Evolutionary conservation across 2,329 filamentous ascomycete genomes (phyloP), one percentile per base, ranked within the genome.

Genomic region (Aspergillus jensenii): DNA sequence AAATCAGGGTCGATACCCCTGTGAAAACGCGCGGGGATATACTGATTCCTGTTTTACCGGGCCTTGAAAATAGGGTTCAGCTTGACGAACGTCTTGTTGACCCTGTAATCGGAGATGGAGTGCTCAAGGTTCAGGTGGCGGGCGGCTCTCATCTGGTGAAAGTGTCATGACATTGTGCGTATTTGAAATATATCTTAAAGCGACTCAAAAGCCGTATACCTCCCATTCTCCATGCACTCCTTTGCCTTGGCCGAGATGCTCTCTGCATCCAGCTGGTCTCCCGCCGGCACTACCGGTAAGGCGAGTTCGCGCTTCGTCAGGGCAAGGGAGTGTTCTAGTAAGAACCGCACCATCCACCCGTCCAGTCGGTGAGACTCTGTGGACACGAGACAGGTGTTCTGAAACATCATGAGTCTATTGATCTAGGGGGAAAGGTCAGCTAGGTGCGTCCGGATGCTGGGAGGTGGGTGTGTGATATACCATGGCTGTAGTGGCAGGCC

Each of bases 401-500:
- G 52, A 31, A 55, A 55, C 0, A 17, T 43, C 17, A 49, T 55
- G 11, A 55, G 35, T 7, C 52, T 44, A 27, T 55, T 49, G 0
- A 48, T 21, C 21, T 21, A 4, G 21, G 21, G 0, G 21, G 1
- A 21, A 21, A 21, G 3, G 3, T 21, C 21, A 21, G 21, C 4
- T 0, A 21, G 21, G 0, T 1, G 3, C 21, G 1, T 1, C 19
- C 3, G 3, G 21, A 21, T 21, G 3, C 21, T 21, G 21, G 21
- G 0, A 21, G 3, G 21, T 21, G 21, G 21, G 21, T 21, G 19
- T 21, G 21, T 21, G 21, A 49, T 33, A 49, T 33, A 55, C 56
- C 56, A 59, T 55, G 14, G 43, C n/a, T 37, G 25, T 31, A 6
- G 50, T 45, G 11, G 19, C 23, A 17, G 46, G 39, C 56, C 56